Conservation (phyloP, 2,329 filamentous ascomycete genomes). For the Fusarium siculi region DNA sequence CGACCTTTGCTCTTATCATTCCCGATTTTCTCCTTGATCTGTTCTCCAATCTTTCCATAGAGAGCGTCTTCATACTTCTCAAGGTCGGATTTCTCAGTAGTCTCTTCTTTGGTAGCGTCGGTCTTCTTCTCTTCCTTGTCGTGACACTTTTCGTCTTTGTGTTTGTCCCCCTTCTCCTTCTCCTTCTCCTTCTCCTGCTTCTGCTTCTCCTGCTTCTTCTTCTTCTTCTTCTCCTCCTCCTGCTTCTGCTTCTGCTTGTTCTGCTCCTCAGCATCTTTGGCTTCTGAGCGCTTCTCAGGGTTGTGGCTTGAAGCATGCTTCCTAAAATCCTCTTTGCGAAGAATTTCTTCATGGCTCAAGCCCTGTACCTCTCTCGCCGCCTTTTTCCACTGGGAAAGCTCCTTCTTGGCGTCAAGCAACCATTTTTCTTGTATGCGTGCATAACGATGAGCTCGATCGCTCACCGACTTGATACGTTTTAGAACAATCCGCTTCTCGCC, state of each 20-base stretch:
- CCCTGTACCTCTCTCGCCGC: not conserved
- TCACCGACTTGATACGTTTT: not conserved
- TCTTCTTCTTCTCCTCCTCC: not conserved
- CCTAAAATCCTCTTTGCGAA: not conserved
- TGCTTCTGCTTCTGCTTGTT: not conserved
- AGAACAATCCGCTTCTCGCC: not conserved
- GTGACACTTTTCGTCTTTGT: not conserved
- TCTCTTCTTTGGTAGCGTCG: not conserved
- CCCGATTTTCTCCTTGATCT: not conserved
- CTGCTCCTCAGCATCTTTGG: not conserved
- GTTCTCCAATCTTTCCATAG: constrained; percentile 3
- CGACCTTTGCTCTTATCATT: not conserved
- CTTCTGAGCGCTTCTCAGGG: not conserved
- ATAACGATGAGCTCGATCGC: not conserved
- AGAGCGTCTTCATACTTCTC: constrained; percentile 15
- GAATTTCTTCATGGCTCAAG: not conserved
- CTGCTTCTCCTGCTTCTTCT: not conserved
- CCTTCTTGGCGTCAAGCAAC: not conserved
- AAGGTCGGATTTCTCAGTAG: not conserved
- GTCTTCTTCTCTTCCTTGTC: not conserved
- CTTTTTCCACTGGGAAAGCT: not conserved
- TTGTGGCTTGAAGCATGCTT: not conserved
- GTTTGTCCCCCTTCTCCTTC: not conserved
- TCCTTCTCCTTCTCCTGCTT: not conserved
- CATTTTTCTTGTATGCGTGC: not conserved